Evolutionary conservation across 495 filamentous ascomycete species (phyloP).

Genomic region (Xylaria venustula): DNA sequence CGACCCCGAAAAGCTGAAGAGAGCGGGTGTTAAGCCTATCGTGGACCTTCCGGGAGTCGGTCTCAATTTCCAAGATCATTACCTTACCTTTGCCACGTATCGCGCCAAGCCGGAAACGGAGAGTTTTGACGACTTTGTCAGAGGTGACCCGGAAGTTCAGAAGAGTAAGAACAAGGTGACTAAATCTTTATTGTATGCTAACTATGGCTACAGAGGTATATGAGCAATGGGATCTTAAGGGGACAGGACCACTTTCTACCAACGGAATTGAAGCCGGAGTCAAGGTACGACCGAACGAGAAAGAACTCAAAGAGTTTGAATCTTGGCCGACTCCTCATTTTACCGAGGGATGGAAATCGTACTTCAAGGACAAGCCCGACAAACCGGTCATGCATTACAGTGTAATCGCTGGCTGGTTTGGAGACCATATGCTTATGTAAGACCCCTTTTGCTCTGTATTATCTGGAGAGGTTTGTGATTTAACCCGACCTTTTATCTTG

Average conservation of each 20-base stretch:
- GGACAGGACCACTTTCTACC: slow-evolving; percentile 76
- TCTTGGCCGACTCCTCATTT: slow-evolving; percentile 67
- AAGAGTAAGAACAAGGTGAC: slow-evolving; percentile 41
- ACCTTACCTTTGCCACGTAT: slow-evolving; percentile 74
- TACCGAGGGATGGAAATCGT: slow-evolving; percentile 68
- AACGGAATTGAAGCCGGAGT: slow-evolving; percentile 85
- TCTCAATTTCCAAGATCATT: slow-evolving; percentile 83
- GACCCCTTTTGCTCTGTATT: not conserved
- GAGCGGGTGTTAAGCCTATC: slow-evolving; percentile 67
- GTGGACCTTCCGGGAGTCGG: slow-evolving; percentile 81
- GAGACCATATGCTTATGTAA: slow-evolving; percentile 67
- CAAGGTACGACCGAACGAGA: slow-evolving; percentile 70
- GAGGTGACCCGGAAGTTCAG: slow-evolving; percentile 69
- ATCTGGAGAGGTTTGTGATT: not conserved
- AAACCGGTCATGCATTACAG: slow-evolving; percentile 86
- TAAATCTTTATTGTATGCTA: not conserved
- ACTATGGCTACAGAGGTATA: slow-evolving; percentile 45
- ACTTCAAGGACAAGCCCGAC: slow-evolving; percentile 83
- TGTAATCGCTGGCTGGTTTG: slow-evolving; percentile 65
- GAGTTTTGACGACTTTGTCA: slow-evolving; percentile 77
- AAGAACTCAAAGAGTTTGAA: slow-evolving; percentile 68
- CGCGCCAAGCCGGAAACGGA: slow-evolving; percentile 76
- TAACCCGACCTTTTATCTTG: not conserved
- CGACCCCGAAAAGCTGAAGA: slow-evolving; percentile 70
- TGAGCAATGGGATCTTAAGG: slow-evolving; percentile 76